Evolutionary conservation across 139 green algal species (phyloP).

Genomic region (Coelastrella sp.): DNA sequence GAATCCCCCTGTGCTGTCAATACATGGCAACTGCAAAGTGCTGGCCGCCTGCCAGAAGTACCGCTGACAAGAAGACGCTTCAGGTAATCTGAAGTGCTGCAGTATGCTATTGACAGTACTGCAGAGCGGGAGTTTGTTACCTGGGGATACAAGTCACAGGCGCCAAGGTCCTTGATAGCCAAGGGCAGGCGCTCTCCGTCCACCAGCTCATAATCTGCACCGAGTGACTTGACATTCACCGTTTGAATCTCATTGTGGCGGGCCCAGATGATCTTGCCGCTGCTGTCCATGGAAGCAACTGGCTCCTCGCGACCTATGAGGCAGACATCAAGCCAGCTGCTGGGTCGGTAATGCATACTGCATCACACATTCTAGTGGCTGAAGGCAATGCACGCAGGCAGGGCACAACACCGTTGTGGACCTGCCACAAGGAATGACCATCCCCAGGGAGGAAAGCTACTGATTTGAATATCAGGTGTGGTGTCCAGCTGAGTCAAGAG

Average conservation of each 20-base stretch:
- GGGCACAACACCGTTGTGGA: no score
- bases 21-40: no score
- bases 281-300: conserved; percentile 97
- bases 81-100: no score
- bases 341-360: neutral
- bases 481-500: no score
- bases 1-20: no score
- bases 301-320: conserved; percentile 92
- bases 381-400: no score
- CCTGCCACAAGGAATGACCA: no score
- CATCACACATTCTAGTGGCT: neutral
- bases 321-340: neutral
- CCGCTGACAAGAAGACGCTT: no score
- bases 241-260: conserved; percentile 72
- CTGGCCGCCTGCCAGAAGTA: no score
- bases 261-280: conserved; percentile 93
- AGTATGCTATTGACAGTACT: no score
- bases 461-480: no score
- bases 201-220: conserved; percentile 66
- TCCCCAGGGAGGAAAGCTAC: no score
- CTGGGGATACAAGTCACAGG: conserved; percentile 95
- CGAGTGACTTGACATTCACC: conserved; percentile 89
- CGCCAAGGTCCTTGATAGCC: conserved; percentile 96
- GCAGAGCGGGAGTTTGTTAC: neutral
- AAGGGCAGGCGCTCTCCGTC: conserved; percentile 98